phyloP scores from a whole-genome alignment of 352 stramenopile genomes.

The Chrysophaeum taylorii region DNA sequence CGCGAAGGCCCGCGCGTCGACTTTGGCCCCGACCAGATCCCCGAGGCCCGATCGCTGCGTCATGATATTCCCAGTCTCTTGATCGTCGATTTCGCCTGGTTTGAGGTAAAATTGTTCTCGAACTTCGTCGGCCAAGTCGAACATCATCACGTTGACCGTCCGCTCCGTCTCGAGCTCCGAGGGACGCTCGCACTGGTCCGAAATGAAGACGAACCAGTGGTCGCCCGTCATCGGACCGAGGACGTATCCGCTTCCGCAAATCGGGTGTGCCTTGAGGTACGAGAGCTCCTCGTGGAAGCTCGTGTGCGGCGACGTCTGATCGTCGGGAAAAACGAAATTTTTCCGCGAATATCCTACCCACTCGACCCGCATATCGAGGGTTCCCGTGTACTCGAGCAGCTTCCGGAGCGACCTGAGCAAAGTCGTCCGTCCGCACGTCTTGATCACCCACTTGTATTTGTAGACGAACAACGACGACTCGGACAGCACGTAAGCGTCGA shows the following conservation, averaged over 20 bases:
- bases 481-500: constrained; percentile 76
- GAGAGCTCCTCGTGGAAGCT: constrained; percentile 89
- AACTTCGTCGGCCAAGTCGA: constrained; percentile 65
- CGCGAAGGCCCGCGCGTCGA: constrained; percentile 95
- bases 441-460: constrained; percentile 94
- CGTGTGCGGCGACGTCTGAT: constrained; percentile 91
- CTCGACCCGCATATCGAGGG: constrained; percentile 90
- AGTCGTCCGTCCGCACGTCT: constrained; percentile 98
- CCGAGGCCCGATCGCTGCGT: constrained; percentile 87
- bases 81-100: constrained; percentile 6
- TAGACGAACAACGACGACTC: constrained; percentile 95
- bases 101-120: constrained; percentile 58
- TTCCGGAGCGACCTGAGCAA: constrained; percentile 78
- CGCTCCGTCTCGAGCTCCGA: constrained; percentile 42
- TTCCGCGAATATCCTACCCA: constrained; percentile 97
- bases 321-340: constrained; percentile 96
- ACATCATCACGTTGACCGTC: constrained; percentile 85
- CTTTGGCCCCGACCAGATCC: constrained; percentile 34
- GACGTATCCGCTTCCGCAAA: constrained; percentile 62
- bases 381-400: constrained; percentile 66
- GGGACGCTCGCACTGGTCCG: too few species aligned
- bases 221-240: constrained; percentile 87
- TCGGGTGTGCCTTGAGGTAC: constrained; percentile 76
- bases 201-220: constrained; percentile 98
- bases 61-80: too few species aligned